Percentiles rank a stretch among this genome's conserved stretches.
phyloP scores from a whole-genome alignment of 2,329 filamentous ascomycete species.

The Aspergillus candidus region DNA sequence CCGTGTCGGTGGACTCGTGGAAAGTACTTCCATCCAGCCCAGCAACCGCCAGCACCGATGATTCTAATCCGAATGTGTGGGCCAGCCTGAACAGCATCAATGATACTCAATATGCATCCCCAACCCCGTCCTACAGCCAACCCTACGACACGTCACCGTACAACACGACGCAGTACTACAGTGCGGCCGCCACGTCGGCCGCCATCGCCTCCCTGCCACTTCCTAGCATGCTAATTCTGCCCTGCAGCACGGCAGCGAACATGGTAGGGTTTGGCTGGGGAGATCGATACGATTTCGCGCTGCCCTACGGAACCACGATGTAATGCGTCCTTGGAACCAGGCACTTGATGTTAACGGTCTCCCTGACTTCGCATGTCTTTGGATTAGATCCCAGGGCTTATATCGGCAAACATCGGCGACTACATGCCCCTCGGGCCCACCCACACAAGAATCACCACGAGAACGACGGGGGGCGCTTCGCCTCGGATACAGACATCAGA shows the following conservation, averaged over 20 bases:
- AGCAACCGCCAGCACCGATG: conserved; percentile 63
- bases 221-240: conserved; percentile 77
- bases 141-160: conserved; percentile 66
- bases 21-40: conserved; percentile 85
- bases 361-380: conserved; percentile 21
- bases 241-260: conserved; percentile 71
- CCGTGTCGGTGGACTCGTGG: conserved; percentile 77
- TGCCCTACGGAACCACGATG: conserved; percentile 68
- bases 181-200: conserved; percentile 66
- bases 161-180: conserved; percentile 62
- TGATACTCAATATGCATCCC: conserved; percentile 68
- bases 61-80: conserved; percentile 71
- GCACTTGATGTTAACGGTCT: conserved; percentile 23
- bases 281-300: conserved; percentile 73
- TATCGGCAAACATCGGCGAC: conserved; percentile 11
- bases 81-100: conserved; percentile 63
- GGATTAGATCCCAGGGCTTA: conserved; percentile 17
- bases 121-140: conserved; percentile 72
- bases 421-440: conserved; percentile 35
- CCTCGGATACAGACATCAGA: conserved; percentile 34
- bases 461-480: conserved; percentile 31
- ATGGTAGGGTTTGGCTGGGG: conserved; percentile 75
- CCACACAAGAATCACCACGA: conserved; percentile 33
- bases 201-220: conserved; percentile 72
- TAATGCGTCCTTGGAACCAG: conserved; percentile 41